Percentiles rank a stretch among this genome's conserved stretches.
Evolutionary conservation across 257 asterid species (phyloP).

Genomic region (Petunia secreta): DNA sequence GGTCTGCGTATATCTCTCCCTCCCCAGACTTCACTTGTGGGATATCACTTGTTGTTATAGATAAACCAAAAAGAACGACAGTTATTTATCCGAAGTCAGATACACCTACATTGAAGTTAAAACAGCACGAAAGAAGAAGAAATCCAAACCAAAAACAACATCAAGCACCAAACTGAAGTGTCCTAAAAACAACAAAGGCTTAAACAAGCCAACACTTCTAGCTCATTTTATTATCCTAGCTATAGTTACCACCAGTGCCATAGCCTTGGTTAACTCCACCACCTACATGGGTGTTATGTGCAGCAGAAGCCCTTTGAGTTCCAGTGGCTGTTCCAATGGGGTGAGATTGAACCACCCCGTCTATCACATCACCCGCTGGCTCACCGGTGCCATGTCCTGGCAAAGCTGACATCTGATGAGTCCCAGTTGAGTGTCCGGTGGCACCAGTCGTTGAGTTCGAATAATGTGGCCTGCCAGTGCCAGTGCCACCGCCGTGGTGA

Average conservation of each 20-base stretch:
- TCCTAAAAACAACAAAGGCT: not conserved
- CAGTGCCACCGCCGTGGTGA: slow-evolving; percentile 34
- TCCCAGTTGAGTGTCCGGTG: slow-evolving; percentile 43
- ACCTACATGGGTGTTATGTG: slow-evolving; percentile 47
- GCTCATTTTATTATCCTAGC: not conserved
- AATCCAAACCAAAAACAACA: not conserved
- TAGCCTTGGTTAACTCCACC: slow-evolving; percentile 35
- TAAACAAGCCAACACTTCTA: not conserved
- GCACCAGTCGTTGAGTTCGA: slow-evolving; percentile 46
- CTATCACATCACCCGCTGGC: slow-evolving; percentile 54
- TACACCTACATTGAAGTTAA: no score
- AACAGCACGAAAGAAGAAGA: not conserved
- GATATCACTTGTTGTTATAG: not conserved
- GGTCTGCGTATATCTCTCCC: no score
- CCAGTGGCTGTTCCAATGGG: slow-evolving; percentile 59
- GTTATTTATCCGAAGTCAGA: no score
- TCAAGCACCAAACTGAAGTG: not conserved
- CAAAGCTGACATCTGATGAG: slow-evolving; percentile 56
- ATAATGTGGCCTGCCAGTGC: slow-evolving; percentile 38
- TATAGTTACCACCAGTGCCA: slow-evolving; percentile 50
- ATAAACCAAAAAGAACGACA: not conserved
- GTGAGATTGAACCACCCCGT: slow-evolving; percentile 45
- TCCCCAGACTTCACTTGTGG: no score
- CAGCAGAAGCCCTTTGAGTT: slow-evolving; percentile 47
- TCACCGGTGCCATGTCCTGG: slow-evolving; percentile 57